Percentiles rank a stretch among this genome's conserved stretches.
phyloP scores from a whole-genome alignment of 2,329 filamentous ascomycete genomes.

The Aspergillus neoniger region DNA sequence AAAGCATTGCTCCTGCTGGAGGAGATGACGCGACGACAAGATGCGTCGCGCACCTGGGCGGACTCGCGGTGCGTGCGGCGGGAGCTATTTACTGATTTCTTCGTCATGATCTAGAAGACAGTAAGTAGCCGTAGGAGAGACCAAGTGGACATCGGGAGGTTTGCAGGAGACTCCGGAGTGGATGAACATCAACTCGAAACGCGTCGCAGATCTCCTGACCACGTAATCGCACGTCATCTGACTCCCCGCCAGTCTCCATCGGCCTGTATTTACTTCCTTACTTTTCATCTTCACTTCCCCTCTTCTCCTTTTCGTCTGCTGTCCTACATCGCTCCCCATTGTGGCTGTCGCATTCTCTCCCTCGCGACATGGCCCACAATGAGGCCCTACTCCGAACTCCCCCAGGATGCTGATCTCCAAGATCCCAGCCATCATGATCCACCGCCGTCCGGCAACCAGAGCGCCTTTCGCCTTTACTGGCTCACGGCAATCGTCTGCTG shows the following conservation, averaged over 20 bases:
- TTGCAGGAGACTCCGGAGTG: neutral
- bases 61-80: slow-evolving; percentile 37
- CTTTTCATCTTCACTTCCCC: neutral
- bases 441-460: slow-evolving; percentile 23
- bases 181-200: neutral
- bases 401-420: slow-evolving; percentile 8
- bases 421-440: slow-evolving; percentile 20
- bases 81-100: slow-evolving; percentile 38
- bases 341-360: neutral
- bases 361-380: slow-evolving; percentile 5
- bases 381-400: slow-evolving; percentile 15
- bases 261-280: neutral
- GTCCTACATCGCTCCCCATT: neutral
- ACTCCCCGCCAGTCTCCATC: neutral
- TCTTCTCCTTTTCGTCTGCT: neutral
- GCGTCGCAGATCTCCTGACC: neutral
- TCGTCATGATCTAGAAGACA: slow-evolving; percentile 31
- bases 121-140: neutral
- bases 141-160: neutral
- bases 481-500: slow-evolving; percentile 55
- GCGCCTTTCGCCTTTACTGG: slow-evolving; percentile 53
- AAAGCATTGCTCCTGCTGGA: slow-evolving; percentile 34
- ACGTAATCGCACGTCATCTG: slow-evolving; percentile 11
- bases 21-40: slow-evolving; percentile 39
- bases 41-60: slow-evolving; percentile 37